Base-by-base conservation (phyloP, 2,329 filamentous ascomycete species). In the Colletotrichum spinosum region DNA sequence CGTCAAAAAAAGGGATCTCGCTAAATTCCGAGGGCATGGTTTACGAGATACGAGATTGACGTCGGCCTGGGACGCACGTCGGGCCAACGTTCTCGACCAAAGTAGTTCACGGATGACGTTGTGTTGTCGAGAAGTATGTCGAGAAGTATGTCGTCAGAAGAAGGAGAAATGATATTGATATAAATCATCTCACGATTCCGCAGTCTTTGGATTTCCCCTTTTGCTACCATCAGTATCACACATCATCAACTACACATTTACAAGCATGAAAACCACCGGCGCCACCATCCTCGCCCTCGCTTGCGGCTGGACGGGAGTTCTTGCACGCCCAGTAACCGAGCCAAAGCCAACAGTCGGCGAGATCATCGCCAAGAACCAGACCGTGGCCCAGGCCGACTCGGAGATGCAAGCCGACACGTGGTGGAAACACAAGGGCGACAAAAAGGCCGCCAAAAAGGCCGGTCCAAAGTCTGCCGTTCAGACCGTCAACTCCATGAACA, bases 181-280 rank as follows among this genome's bases (percentile, higher is more conserved):
- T 10, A 4, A 5, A 38, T 12, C 33, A 34, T 25, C 35, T 17
- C 38, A 37, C 39, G 8, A 35, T 12, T 44, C 9, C 15, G 33
- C 33, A 44, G 34, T 12, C 54, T 15, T 6, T 6, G 4, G 3
- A 6, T 0, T 5, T 17, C 0, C 0, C 1, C 1, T 1, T 8
- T 0, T 10, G 13, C 9, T 3, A 2, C 2, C 35, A 33, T 49
- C 17, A 41, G 12, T 11, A 25, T 37, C 3, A 25, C 2, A 13
- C 34, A 44, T 11, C 2, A 38, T 17, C 38, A 39, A n/a, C 11
- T 8, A 25, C 6, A 35, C 13, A n/a, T 35, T 2, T 3, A 11
- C 1, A 34, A 65, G 1, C 11, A 65, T 65, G 56, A 65, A 37
- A n/a, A 55, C 46, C 11, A 48, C 25, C 2, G 12, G 25, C 33